These are phyloP conservation scores for Malassezia obtusa DNA, from an alignment of 1,284 basidiomycete genomes.

Conservation along the genomic window DNA sequence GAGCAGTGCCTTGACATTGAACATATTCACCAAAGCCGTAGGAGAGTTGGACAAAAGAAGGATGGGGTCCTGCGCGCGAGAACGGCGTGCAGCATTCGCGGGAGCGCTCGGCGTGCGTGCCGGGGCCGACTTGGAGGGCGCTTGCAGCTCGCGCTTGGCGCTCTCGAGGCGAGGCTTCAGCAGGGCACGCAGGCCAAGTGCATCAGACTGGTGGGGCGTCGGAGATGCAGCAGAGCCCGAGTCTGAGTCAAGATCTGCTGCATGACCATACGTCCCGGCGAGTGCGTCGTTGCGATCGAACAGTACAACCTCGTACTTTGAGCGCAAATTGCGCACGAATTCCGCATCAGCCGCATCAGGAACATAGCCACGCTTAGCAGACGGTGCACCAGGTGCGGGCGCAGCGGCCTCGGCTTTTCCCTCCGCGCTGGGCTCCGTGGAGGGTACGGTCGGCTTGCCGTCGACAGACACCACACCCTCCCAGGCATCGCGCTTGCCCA, in stretches of 20 bases:
- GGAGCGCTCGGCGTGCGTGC: conserved; percentile 7
- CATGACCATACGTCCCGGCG: conserved; percentile 17
- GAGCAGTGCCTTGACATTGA: conserved; percentile 86
- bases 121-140: conserved; percentile 19
- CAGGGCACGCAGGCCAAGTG: conserved; percentile 21
- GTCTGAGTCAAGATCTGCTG: neutral
- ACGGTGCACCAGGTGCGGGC: neutral
- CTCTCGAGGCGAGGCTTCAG: conserved; percentile 31
- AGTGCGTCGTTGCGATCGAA: conserved; percentile 34
- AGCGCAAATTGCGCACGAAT: conserved; percentile 37
- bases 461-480: conserved; percentile 21
- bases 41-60: conserved; percentile 93
- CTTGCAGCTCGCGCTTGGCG: conserved; percentile 18
- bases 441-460: neutral
- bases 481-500: conserved; percentile 33
- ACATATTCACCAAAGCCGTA: conserved; percentile 89
- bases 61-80: conserved; percentile 59
- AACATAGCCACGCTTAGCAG: conserved; percentile 32
- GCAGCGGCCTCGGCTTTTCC: neutral
- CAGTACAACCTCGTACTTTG: conserved; percentile 31
- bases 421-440: neutral
- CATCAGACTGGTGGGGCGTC: conserved; percentile 12
- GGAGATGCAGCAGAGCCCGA: neutral
- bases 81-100: conserved; percentile 20
- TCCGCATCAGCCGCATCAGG: conserved; percentile 35